Conservation (phyloP, 768 basidiomycete genomes). For the Rickenella mellea region DNA sequence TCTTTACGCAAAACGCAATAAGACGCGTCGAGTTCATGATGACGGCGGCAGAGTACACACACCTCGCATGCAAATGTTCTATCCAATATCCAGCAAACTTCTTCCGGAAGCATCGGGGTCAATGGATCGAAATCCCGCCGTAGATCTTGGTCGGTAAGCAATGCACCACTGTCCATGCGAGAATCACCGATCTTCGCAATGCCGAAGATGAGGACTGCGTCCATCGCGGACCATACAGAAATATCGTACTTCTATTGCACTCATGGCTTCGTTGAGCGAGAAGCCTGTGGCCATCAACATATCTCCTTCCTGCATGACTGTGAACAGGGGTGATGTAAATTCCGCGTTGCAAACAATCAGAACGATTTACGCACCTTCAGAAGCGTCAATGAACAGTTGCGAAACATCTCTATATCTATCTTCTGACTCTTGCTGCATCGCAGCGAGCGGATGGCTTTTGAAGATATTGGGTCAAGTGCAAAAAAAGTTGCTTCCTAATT, state of each 20-base stretch:
- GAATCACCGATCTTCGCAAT: slow-evolving; percentile 73
- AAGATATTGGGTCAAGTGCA: no score
- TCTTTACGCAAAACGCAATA: slow-evolving; percentile 33
- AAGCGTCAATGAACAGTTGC: slow-evolving; percentile 46
- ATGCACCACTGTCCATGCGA: slow-evolving; percentile 71
- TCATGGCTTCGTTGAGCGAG: slow-evolving; percentile 85
- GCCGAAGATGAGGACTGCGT: background rate
- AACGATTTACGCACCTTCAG: slow-evolving; percentile 35
- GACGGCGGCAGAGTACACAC: slow-evolving; percentile 13
- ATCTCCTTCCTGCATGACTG: slow-evolving; percentile 55
- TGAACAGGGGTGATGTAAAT: background rate
- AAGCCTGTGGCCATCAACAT: slow-evolving; percentile 63
- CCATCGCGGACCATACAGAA: background rate
- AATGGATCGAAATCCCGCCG: slow-evolving; percentile 53
- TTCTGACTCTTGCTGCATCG: no score
- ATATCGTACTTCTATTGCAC: slow-evolving; percentile 68
- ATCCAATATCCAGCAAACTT: slow-evolving; percentile 86
- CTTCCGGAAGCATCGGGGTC: slow-evolving; percentile 56
- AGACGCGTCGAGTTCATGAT: slow-evolving; percentile 7
- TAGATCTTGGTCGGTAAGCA: slow-evolving; percentile 32
- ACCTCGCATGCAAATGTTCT: slow-evolving; percentile 73
- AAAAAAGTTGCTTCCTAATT: no score
- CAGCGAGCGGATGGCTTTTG: no score
- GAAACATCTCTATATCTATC: slow-evolving; percentile 59
- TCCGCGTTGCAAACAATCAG: background rate